Conservation (phyloP, 75 land plant species). For the Azolla pinnata region DNA sequence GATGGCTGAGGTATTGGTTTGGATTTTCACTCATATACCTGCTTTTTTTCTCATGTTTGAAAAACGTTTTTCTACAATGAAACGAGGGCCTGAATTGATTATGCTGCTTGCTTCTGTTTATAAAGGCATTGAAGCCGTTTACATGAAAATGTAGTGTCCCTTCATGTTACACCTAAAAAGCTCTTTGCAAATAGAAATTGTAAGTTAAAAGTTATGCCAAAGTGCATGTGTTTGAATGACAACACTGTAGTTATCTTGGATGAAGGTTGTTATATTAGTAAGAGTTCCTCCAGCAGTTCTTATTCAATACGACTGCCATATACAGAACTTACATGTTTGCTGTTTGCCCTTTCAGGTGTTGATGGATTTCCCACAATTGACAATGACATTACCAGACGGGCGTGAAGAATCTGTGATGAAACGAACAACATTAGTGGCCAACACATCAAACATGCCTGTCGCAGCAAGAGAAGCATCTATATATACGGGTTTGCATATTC, state of each 20-base stretch:
- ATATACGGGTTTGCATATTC: conserved; percentile 92
- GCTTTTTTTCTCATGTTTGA: background rate
- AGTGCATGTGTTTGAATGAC: too few relatives aligned
- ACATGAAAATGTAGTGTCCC: too few relatives aligned
- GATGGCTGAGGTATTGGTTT: conserved; percentile 86
- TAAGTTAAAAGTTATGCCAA: too few relatives aligned
- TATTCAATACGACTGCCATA: too few relatives aligned
- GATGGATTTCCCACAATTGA: conserved; percentile 99
- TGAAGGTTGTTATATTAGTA: too few relatives aligned
- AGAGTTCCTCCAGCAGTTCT: too few relatives aligned
- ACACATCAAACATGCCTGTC: conserved; percentile 99
- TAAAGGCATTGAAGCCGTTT: background rate
- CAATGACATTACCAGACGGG: conserved; percentile 99
- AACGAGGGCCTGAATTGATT: background rate
- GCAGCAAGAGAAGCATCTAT: conserved; percentile 99
- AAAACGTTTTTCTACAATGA: background rate
- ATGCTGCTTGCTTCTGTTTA: background rate
- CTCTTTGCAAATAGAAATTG: too few relatives aligned
- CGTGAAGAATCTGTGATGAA: conserved; percentile 99
- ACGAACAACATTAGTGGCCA: conserved; percentile 97
- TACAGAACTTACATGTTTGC: too few relatives aligned
- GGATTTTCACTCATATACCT: too few relatives aligned
- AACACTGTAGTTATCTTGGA: too few relatives aligned
- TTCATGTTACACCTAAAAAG: too few relatives aligned
- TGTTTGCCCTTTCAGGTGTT: conserved; percentile 93